Evolutionary conservation across 805 yeast genomes (phyloP), one percentile per base, ranked within the genome.

Genomic region (Candida adriatica): DNA sequence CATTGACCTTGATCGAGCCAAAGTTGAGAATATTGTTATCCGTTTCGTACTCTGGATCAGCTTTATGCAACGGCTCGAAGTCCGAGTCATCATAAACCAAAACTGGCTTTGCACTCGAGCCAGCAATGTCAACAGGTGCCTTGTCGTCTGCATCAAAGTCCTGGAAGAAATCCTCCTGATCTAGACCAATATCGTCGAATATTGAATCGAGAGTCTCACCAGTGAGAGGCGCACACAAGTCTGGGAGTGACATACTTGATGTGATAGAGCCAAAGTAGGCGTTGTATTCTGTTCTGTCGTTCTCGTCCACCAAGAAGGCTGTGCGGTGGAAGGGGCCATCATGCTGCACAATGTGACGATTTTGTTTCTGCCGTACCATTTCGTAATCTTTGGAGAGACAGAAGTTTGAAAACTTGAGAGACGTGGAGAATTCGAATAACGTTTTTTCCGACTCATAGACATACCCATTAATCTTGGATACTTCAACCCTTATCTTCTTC

Each of bases 281-380:
- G n/a, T 62, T 55, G 42, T 78, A 83, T 1, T 45, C 45, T 0
- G 67, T 69, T 33, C 78, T 68, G 10, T 59, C 57, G 10, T 66
- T 64, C 6, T 64, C 66, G 4, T 70, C 68, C 7, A 90, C 52
- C 18, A 90, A 54, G 51, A 86, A 88, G 0, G 92, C 79, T 14
- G 76, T 62, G 34, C 98, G 59, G 43, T 85, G 92, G 40, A 75
- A 86, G 0, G 95, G 86, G 0, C 83, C 81, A 62, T 92, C 98
- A 45, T 85, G 82, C 6, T 61, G 42, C 13, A 71, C 58, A 2
- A 88, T 56, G 53, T 83, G 94, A 3, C 63, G 61, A 31, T 77
- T 77, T 51, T 88, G 96, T 13, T 58, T 47, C 8, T 49, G 46
- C 31, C 73, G 56, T 26, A 70, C 68, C 9, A 66, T 64, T 0